A percentile compares a stretch with the other conserved stretches of the same genome.
Evolutionary conservation across 495 filamentous ascomycete species (phyloP).

Genomic region (Penicillium robsamsonii): DNA sequence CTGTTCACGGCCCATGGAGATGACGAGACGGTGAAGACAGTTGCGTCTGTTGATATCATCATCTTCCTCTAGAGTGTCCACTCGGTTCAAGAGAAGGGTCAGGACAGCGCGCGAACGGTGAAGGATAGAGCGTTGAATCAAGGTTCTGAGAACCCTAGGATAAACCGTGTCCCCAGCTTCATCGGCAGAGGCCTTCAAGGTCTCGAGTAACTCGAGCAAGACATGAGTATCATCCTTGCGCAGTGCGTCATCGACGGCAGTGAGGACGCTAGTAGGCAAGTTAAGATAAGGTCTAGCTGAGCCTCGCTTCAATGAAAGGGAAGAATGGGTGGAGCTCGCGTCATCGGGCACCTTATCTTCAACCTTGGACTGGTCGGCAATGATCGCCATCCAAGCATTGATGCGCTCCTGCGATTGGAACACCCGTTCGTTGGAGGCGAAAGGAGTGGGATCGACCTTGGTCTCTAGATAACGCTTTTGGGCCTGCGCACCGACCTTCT

Average conservation of each 20-base stretch:
- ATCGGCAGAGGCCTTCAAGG: constrained; percentile 51
- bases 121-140: constrained; percentile 81
- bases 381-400: constrained; percentile 84
- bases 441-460: constrained; percentile 81
- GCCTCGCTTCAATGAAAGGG: constrained; percentile 66
- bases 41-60: constrained; percentile 94
- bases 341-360: constrained; percentile 72
- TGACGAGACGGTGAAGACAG: constrained; percentile 86
- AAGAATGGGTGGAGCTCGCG: constrained; percentile 66
- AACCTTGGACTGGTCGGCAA: constrained; percentile 48
- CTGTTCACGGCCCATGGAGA: constrained; percentile 80
- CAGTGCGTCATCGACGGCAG: constrained; percentile 74
- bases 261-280: constrained; percentile 61
- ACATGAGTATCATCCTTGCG: constrained; percentile 65
- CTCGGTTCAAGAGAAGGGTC: constrained; percentile 60
- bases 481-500: constrained; percentile 71
- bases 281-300: constrained; percentile 69
- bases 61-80: constrained; percentile 73
- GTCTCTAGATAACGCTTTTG: constrained; percentile 81
- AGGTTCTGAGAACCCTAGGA: constrained; percentile 66
- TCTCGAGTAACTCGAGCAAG: constrained; percentile 57
- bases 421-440: constrained; percentile 72
- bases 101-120: constrained; percentile 67
- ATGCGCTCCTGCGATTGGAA: constrained; percentile 67
- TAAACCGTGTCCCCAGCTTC: constrained; percentile 47